Evolutionary conservation across 2,329 filamentous ascomycete species (phyloP), one percentile per base, ranked within the genome.

Genomic region (Fusarium sarcochroum): DNA sequence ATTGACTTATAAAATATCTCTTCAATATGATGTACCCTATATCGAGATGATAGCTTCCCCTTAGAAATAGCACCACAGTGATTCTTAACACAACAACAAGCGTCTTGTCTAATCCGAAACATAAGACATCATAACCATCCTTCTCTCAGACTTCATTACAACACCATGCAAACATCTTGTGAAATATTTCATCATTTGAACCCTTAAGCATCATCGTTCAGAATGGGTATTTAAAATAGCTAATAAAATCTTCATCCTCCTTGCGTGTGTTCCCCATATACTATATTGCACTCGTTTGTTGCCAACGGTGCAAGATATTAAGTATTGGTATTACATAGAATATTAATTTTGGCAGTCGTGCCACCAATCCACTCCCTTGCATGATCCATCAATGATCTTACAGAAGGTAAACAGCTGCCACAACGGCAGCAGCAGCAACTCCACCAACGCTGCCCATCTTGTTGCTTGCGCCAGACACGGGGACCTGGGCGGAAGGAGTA

Each of bases 401-500:
- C 1, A 69, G 27, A 34, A 70, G 23, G 13, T 53, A 70, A 6
- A 20, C 56, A 27, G 60, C 67, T 2, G 34, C 47, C 2, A 51
- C 38, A 2, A 30, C 59, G 6, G 45, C 68, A 5, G 56, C 48
- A 0, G 21, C 50, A 21, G 54, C 38, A 3, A 53, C 25, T 8
- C 58, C 58, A 13, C 59, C 64, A 18, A 62, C 38, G 4, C 50
- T 30, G 5, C 47, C 53, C 23, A 62, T 55, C 27, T 54, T 68
- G 6, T 68, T 70, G 7, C 35, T 32, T 1, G 68, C 68, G 3
- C 68, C 68, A 21, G 50, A 58, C 1, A 66, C 63, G 1, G 59
- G 56, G 2, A 69, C 59, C 14, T 44, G 54, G 3, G 62, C 48
- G 0, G 54, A 38, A 21, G 68, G 68, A 2, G 68, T 70, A 5